Evolutionary conservation across 306 rosid genomes (phyloP), one percentile per base, ranked within the genome.

Genomic region (Vigna unguiculata): DNA sequence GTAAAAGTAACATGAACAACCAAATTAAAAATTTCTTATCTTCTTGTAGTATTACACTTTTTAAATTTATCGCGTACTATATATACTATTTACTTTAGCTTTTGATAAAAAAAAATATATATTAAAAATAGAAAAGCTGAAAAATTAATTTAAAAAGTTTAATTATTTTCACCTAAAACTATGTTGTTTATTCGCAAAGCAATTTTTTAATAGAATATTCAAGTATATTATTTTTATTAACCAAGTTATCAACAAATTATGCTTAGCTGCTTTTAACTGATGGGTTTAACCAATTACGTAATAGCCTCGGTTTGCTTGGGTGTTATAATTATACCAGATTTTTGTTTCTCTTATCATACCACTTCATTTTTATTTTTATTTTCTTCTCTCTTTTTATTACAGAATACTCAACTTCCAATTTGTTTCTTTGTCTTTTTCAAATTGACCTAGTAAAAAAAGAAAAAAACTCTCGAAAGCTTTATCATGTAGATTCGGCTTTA

Each of bases 391-490:
- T 13, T 12, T 52, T 57, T 57, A 55, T 21, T 13, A 55, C 36
- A 12, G 63, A 24, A 17, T 57, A 57, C 63, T 57, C 15, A 24
- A 24, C 38, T 57, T 24, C 63, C 36, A 57, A 57, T 24, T 55
- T 57, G 38, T 57, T 57, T 24, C 9, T 13, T 57, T 57, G 38
- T 57, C 63, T 57, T 57, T 59, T 59, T 59, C 12, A 59, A 59
- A 28, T 25, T 59, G 11, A 59, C 65, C 20, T 59, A 28, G 40
- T 20, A 25, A 16, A 30, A 61, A 61, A 16, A 30, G 32, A 61
- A 61, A 6, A 34, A 15, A 7, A 16, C 43, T 15, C 66, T 60
- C 2, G 21, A 60, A 60, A 14, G 10, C 20, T 59, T 30, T 32
- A 61, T n/a, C 45, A 61, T 30, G 32, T 61, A 12, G 45, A 61